Evolutionary conservation across 768 basidiomycete genomes (phyloP).

Genomic region (Fomitopsis pulvina): DNA sequence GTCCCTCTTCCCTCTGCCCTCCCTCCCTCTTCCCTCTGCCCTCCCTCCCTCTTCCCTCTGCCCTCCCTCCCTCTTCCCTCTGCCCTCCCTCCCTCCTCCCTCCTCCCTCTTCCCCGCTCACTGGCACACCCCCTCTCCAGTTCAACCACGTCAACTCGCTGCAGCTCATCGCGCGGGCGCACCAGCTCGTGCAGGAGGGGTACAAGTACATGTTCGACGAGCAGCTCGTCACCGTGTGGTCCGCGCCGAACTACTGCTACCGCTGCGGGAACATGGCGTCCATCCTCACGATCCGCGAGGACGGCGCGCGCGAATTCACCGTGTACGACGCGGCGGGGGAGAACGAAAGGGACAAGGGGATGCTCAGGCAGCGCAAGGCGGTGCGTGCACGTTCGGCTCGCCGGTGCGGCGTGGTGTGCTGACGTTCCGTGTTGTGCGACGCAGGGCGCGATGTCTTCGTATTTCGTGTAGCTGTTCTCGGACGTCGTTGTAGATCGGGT

Average conservation of each 20-base stretch:
- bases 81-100: too few species aligned
- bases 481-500: neutral
- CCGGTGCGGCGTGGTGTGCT: neutral
- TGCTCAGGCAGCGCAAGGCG: slow-evolving; percentile 60
- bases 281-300: slow-evolving; percentile 78
- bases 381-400: slow-evolving; percentile 36
- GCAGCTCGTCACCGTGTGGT: slow-evolving; percentile 89
- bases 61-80: neutral
- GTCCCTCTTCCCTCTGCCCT: neutral
- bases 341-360: slow-evolving; percentile 80
- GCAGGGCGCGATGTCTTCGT: slow-evolving; percentile 6
- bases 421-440: neutral
- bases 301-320: slow-evolving; percentile 61
- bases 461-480: neutral
- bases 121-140: slow-evolving; percentile 28
- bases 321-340: slow-evolving; percentile 86
- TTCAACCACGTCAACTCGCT: slow-evolving; percentile 93
- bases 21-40: neutral
- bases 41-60: neutral
- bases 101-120: neutral
- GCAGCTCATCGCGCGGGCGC: slow-evolving; percentile 85
- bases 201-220: slow-evolving; percentile 97
- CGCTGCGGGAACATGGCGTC: slow-evolving; percentile 87
- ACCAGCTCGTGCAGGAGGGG: slow-evolving; percentile 94
- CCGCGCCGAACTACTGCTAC: slow-evolving; percentile 84